These are phyloP conservation scores for Camellia granthamiana DNA, from an alignment of 148 eudicot genomes.

Conservation along the genomic window DNA sequence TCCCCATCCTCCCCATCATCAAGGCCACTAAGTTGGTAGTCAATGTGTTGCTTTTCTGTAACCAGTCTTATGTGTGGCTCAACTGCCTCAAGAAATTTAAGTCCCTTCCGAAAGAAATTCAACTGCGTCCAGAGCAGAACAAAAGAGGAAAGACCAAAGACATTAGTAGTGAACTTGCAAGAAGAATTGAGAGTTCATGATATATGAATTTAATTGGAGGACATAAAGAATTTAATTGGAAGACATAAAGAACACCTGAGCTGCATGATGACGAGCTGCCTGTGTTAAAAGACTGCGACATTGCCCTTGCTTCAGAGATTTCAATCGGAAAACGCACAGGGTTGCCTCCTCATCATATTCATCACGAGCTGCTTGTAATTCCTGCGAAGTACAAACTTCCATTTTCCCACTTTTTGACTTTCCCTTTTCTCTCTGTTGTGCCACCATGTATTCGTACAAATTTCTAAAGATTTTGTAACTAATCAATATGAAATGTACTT, in stretches of 20 bases:
- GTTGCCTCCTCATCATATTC: slow-evolving; percentile 93
- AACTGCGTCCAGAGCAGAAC: slow-evolving; percentile 46
- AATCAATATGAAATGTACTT: slow-evolving; percentile 20
- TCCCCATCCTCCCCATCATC: slow-evolving; percentile 57
- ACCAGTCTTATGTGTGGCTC: slow-evolving; percentile 62
- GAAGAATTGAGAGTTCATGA: neutral
- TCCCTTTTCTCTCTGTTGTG: slow-evolving; percentile 72
- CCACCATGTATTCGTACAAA: slow-evolving; percentile 68
- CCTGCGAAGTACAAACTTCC: slow-evolving; percentile 59
- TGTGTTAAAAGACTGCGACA: slow-evolving; percentile 88
- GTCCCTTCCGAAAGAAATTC: slow-evolving; percentile 86
- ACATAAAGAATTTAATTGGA: neutral
- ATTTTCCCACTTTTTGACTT: slow-evolving; percentile 74
- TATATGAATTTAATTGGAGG: neutral
- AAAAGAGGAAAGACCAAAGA: slow-evolving; percentile 14
- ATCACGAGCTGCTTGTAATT: slow-evolving; percentile 67
- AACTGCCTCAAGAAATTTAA: slow-evolving; percentile 75
- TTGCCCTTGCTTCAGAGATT: slow-evolving; percentile 96
- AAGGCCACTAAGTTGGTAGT: slow-evolving; percentile 65
- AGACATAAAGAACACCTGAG: slow-evolving; percentile 60
- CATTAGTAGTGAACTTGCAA: neutral
- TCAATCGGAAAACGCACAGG: slow-evolving; percentile 78
- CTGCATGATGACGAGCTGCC: slow-evolving; percentile 96
- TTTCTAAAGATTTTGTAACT: slow-evolving; percentile 43
- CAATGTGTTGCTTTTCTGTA: slow-evolving; percentile 85